These are phyloP conservation scores for Pichia ethanolica DNA, from an alignment of 805 yeast genomes.

Conservation along the genomic window DNA sequence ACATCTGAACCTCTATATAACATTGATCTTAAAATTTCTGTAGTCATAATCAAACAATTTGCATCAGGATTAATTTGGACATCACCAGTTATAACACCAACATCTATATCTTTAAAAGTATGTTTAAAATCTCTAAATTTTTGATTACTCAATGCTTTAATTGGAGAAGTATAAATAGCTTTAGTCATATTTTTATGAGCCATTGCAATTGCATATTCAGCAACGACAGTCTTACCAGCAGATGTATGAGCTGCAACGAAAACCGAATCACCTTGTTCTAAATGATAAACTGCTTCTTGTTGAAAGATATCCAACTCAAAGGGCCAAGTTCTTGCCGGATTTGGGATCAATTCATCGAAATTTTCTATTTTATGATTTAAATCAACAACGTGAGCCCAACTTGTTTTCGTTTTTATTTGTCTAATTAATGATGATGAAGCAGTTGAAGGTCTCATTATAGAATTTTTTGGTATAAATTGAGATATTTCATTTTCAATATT, in stretches of 20 bases:
- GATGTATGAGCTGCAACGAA: conserved; percentile 99
- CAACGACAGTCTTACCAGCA: conserved; percentile 97
- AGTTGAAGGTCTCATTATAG: conserved; percentile 21
- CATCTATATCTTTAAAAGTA: conserved; percentile 87
- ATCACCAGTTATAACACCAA: conserved; percentile 98
- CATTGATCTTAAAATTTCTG: conserved; percentile 96
- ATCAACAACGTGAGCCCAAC: conserved; percentile 96
- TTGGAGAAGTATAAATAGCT: conserved; percentile 93
- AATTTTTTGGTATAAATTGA: conserved; percentile 22
- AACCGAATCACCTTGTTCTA: conserved; percentile 97
- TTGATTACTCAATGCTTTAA: conserved; percentile 90
- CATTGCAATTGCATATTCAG: conserved; percentile 97
- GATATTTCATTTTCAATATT: conserved; percentile 18
- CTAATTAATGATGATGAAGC: conserved; percentile 2
- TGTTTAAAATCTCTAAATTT: conserved; percentile 87
- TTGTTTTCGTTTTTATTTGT: conserved; percentile 28
- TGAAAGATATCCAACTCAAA: conserved; percentile 92
- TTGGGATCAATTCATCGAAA: conserved; percentile 82
- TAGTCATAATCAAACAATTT: conserved; percentile 96
- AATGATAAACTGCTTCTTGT: conserved; percentile 91
- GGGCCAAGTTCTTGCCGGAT: conserved; percentile 92
- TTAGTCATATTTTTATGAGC: conserved; percentile 94
- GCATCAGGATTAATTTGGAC: conserved; percentile 98
- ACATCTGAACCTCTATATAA: conserved; percentile 94
- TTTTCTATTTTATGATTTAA: conserved; percentile 75